Conservation (phyloP, 2,329 filamentous ascomycete genomes). For the Talaromyces albobiverticillius region DNA sequence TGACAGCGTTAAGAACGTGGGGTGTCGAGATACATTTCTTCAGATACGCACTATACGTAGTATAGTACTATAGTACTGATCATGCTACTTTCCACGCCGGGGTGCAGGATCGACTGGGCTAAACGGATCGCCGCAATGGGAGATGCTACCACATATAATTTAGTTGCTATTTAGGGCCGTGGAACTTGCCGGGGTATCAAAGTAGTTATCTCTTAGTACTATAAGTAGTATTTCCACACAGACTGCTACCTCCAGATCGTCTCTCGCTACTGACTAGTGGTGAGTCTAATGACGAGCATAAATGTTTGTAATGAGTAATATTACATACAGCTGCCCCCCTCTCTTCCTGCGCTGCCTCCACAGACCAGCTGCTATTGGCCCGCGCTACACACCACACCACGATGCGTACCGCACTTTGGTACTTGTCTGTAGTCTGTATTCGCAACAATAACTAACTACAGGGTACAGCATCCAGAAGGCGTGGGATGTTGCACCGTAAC, state of each 20-base stretch:
- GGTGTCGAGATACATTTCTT: conserved; percentile 1
- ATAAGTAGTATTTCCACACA: no score
- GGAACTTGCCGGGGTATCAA: no score
- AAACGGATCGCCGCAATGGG: conserved; percentile 8
- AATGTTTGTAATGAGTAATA: no score
- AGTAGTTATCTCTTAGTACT: no score
- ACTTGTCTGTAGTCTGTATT: neutral
- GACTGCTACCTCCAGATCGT: no score
- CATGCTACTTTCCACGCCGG: no score
- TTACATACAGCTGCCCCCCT: no score
- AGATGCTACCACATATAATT: neutral
- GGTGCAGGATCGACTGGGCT: conserved; percentile 12
- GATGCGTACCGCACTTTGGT: no score
- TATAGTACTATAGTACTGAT: no score
- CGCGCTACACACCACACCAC: conserved; percentile 7
- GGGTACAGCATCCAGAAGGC: neutral
- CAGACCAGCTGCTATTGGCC: neutral
- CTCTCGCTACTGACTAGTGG: no score
- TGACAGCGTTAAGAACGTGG: neutral
- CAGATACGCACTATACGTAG: no score
- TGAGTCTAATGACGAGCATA: no score
- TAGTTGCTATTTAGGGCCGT: neutral
- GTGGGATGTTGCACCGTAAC: neutral
- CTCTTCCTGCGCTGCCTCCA: neutral
- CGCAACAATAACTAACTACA: neutral